Evolutionary conservation across 257 asterid genomes (phyloP), one percentile per base, ranked within the genome.

Genomic region (Capsicum baccatum): DNA sequence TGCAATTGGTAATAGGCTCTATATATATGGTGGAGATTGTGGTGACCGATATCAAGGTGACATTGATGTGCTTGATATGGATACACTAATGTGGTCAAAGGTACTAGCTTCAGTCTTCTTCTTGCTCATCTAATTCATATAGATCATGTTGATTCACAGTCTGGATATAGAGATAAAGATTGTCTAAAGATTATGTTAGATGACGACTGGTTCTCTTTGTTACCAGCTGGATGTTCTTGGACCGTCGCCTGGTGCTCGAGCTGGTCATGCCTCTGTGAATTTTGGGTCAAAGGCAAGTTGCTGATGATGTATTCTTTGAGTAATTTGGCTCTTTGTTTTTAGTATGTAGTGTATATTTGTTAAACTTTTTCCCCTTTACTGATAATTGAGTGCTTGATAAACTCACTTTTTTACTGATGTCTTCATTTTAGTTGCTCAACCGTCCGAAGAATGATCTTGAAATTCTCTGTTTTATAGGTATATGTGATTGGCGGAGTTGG

Each of bases 401-500:
- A 58, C 64, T 21, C 35, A 9, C 37, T 19, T 19, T 62, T 62
- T 13, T 8, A 19, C 68, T 19, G 68, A 13, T 56, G 60, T 8
- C 44, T 50, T 50, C 35, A 73, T 48, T 74, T 19, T 19, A 15
- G 17, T 50, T 74, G 60, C 50, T n/a, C 60, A 21, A 6, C 50
- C 16, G 6, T 50, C 62, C 52, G 62, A 11, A 70, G 56, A 74
- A 73, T 73, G 37, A 37, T 16, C n/a, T 19, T n/a, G 14, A 15
- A 47, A 21, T 35, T 63, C 13, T 3, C 12, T 39, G 26, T 59
- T 83, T 60, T 80, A 59, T 91, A 95, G 99, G 89, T 96, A 48
- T 96, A 93, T 83, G 87, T 96, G 8, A 87, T 93, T 35, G 97
- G 99, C 0, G 99, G 99, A 83, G 99, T 96, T 39, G 98, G 98